Evolutionary conservation across 2,329 filamentous ascomycete genomes (phyloP), one percentile per base, ranked within the genome.

Genomic region (Alternaria alternata): DNA sequence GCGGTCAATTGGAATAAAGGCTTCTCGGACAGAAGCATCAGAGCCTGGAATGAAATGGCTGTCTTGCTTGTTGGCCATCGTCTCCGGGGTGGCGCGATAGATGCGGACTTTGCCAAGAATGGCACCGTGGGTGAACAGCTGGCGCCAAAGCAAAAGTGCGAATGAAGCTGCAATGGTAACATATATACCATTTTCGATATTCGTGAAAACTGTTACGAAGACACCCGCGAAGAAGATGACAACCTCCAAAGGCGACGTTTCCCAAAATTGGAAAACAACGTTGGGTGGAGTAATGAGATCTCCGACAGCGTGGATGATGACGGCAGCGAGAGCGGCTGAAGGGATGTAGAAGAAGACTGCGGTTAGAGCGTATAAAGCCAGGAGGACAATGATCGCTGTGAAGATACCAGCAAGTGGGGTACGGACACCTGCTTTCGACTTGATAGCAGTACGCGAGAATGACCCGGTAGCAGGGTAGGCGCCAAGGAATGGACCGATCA

Each of bases 311-410:
- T 98, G 94, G 64, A 98, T 97, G 67, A 98, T 97, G 73, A 98
- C 92, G 26, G 89, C 95, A 0, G 94, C 86, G 2, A 98, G 86
- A 4, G 89, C 86, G 5, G 94, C 88, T 62, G 85, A 91, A 0
- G 94, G 93, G 60, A 98, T 97, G 79, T 95, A 98, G 82, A 89
- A 97, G 85, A 98, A 98, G 28, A 97, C 89, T 0, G 90, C 88
- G 0, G 94, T 90, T 49, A 98, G 82, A 11, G 92, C 91, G 73
- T 97, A 98, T 64, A 97, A 92, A 36, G 95, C 94, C 8, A 98
- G 82, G 0, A 98, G 85, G 4, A 98, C 94, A 14, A 98, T 86
- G 14, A 91, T 54, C 0, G 91, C 94, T 7, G 94, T 97, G 65
- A 98, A 91, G 42, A 96, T 86, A 80, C 95, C 94, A 16, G 92